Evolutionary conservation across 2,329 filamentous ascomycete species (phyloP).

Genomic region (Macrophomina pseudophaseolina): DNA sequence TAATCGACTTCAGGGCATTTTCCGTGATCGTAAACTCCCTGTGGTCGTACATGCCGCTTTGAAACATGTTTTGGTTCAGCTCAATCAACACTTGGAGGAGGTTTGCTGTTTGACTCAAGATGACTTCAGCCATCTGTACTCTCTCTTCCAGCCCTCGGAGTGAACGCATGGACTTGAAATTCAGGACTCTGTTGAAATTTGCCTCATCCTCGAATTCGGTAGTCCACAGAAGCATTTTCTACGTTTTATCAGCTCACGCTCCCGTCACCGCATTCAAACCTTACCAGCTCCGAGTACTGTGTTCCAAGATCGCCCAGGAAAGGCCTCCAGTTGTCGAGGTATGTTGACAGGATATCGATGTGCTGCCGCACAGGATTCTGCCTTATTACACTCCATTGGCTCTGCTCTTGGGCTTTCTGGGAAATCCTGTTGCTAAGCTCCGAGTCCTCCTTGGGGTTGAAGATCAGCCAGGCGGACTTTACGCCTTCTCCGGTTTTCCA

Average conservation of each 20-base stretch:
- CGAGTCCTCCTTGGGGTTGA: conserved; percentile 14
- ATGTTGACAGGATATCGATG: not conserved
- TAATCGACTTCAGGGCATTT: not conserved
- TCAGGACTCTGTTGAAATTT: not conserved
- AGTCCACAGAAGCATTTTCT: conserved; percentile 6
- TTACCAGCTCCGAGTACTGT: conserved; percentile 8
- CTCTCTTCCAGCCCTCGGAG: conserved; percentile 17
- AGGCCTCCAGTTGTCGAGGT: conserved; percentile 9
- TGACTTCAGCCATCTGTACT: not conserved
- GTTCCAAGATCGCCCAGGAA: not conserved
- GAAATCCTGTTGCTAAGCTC: not conserved
- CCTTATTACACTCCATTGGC: not conserved
- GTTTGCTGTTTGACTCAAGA: not conserved
- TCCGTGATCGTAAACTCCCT: not conserved
- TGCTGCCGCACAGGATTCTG: conserved; percentile 9
- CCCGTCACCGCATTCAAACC: not conserved
- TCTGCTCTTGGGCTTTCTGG: not conserved
- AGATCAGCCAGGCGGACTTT: conserved; percentile 10
- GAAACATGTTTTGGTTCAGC: not conserved
- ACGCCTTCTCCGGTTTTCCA: not conserved
- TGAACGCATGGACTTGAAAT: conserved; percentile 5
- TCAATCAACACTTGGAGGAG: not conserved
- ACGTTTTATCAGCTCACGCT: not conserved
- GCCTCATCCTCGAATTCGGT: not conserved
- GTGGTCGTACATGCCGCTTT: not conserved